These are phyloP conservation scores for Acanthamoeba rhysodes DNA, from an alignment of 208 protist species.

Conservation along the genomic window DNA sequence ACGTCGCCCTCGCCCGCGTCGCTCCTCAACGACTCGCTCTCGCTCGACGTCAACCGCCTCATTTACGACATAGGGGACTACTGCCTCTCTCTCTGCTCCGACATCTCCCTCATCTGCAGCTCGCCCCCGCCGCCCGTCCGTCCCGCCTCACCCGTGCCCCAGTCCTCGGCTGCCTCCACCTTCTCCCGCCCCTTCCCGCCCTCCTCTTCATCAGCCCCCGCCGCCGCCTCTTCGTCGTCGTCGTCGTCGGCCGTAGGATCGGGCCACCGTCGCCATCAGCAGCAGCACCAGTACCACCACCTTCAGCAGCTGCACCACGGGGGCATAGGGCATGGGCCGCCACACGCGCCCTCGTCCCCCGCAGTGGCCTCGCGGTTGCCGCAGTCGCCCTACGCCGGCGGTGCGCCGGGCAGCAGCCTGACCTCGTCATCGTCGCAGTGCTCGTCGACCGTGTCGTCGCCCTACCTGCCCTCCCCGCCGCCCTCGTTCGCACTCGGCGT, in stretches of 20 bases:
- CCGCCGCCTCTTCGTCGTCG: neutral
- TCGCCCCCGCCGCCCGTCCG: neutral
- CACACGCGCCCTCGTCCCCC: neutral
- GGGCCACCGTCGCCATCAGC: neutral
- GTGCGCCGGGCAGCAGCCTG: no score
- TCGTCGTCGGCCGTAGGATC: neutral
- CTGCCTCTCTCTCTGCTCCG: conserved; percentile 31
- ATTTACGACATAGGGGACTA: conserved; percentile 43
- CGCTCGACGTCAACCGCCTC: conserved; percentile 12
- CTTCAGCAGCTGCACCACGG: neutral
- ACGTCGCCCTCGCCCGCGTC: neutral
- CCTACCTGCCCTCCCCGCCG: neutral
- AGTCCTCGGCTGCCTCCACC: neutral
- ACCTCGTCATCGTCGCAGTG: neutral
- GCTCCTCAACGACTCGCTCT: conserved; percentile 6
- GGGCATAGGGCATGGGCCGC: neutral
- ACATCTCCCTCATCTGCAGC: neutral
- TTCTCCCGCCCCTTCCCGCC: neutral
- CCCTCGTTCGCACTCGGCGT: neutral
- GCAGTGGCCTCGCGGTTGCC: no score
- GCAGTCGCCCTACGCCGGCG: no score
- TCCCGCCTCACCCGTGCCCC: neutral
- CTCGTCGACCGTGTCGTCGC: neutral
- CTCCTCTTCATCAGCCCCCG: neutral
- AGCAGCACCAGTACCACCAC: neutral